Conservation (phyloP, 768 basidiomycete species). For the Udeniomyces megalosporus region DNA sequence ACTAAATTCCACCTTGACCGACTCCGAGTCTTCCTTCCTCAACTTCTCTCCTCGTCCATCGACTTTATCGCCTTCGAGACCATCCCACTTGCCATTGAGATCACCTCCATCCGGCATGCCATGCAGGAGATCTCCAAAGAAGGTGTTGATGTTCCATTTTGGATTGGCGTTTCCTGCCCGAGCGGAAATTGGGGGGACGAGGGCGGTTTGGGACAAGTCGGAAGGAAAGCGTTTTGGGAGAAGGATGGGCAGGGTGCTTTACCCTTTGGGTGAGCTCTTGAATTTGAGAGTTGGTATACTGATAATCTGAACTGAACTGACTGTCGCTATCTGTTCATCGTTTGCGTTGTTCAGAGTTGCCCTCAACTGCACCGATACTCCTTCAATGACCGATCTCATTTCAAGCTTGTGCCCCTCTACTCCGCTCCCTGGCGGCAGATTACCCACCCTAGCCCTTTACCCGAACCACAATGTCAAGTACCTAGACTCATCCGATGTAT, state of each 20-base stretch:
- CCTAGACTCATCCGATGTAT: not conserved
- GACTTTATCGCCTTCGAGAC: slow-evolving; percentile 65
- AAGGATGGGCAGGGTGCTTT: not conserved
- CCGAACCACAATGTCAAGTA: slow-evolving; percentile 14
- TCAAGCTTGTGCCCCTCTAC: not conserved
- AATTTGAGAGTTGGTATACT: not conserved
- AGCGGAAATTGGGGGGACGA: slow-evolving; percentile 13
- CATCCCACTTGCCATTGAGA: slow-evolving; percentile 49
- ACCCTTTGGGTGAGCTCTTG: slow-evolving; percentile 8
- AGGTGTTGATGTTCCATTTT: slow-evolving; percentile 3
- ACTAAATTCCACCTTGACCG: slow-evolving; percentile 48
- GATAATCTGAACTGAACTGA: not conserved
- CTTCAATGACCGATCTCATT: not conserved
- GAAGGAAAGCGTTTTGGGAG: slow-evolving; percentile 10
- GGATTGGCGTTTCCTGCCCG: slow-evolving; percentile 8
- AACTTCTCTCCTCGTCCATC: slow-evolving; percentile 31
- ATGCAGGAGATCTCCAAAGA: slow-evolving; percentile 32
- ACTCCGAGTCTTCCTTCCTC: slow-evolving; percentile 35
- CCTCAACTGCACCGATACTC: slow-evolving; percentile 12
- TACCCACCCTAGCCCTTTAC: slow-evolving; percentile 8
- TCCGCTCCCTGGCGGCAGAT: not conserved
- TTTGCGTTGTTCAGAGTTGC: not conserved
- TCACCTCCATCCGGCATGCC: slow-evolving; percentile 47
- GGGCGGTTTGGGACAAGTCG: slow-evolving; percentile 3
- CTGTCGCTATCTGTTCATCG: not conserved